Conservation (phyloP, 257 asterid genomes). For the Solanum ossicruentum region DNA sequence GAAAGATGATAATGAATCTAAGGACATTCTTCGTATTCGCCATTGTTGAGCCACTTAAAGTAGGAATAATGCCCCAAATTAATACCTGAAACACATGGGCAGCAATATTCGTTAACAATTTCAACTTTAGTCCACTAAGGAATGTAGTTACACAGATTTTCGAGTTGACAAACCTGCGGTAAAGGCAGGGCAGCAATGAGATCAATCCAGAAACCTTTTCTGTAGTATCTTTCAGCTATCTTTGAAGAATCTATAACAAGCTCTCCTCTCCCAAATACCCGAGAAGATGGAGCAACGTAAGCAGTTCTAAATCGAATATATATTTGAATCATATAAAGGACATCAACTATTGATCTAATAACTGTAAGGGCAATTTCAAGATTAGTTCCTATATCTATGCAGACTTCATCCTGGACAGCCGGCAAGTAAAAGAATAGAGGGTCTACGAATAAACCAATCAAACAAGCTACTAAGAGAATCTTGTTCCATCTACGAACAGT, state of each 20-base stretch:
- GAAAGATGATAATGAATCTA: constrained; percentile 68
- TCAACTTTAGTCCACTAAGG: not conserved
- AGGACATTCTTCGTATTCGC: constrained; percentile 79
- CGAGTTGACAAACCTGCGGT: constrained; percentile 62
- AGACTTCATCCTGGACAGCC: constrained; percentile 25
- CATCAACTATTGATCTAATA: constrained; percentile 62
- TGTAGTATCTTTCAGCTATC: constrained; percentile 49
- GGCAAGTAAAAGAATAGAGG: constrained; percentile 92
- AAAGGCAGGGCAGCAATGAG: constrained; percentile 76
- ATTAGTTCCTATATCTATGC: constrained; percentile 59
- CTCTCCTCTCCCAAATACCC: constrained; percentile 96
- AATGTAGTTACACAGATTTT: not conserved
- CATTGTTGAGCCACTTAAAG: constrained; percentile 63
- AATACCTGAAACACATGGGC: constrained; percentile 29
- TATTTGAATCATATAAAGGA: constrained; percentile 66
- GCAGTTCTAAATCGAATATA: constrained; percentile 66
- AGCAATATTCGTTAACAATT: not conserved
- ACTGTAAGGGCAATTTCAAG: constrained; percentile 59
- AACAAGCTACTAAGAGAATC: constrained; percentile 72
- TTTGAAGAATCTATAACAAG: constrained; percentile 71
- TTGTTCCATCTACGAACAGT: constrained; percentile 76
- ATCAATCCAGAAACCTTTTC: constrained; percentile 59
- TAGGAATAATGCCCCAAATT: constrained; percentile 68
- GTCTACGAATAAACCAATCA: constrained; percentile 79
- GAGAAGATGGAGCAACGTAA: constrained; percentile 95